Percentiles rank a stretch among this genome's conserved stretches.
Conservation (phyloP, 2,329 filamentous ascomycete species). For the Sphaerostilbella broomeana region DNA sequence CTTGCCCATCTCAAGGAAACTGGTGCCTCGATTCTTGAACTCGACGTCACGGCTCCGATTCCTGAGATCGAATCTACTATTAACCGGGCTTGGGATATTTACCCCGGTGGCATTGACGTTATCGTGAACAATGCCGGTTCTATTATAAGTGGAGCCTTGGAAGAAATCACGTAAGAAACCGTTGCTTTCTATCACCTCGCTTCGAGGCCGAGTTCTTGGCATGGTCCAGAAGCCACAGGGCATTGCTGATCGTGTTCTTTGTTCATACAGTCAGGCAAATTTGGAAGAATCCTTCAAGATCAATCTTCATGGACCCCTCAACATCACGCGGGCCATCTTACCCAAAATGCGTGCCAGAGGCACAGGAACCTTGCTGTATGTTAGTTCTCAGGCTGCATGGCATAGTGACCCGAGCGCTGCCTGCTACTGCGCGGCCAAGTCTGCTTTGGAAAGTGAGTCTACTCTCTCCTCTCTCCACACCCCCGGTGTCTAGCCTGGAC, state of each 20-base stretch:
- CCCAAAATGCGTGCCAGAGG: conserved; percentile 26
- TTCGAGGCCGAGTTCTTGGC: too few relatives aligned
- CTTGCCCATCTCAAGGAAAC: conserved; percentile 27
- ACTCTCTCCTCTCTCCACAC: not conserved
- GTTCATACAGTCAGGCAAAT: conserved; percentile 19
- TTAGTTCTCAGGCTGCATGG: conserved; percentile 32
- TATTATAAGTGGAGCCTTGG: conserved; percentile 19
- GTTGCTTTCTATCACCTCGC: too few relatives aligned
- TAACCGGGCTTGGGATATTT: conserved; percentile 15
- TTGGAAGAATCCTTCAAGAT: conserved; percentile 23
- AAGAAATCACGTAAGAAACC: conserved; percentile 22
- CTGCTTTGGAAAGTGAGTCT: conserved; percentile 24
- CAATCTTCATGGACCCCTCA: conserved; percentile 34
- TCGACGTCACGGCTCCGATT: conserved; percentile 14
- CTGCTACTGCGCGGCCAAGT: conserved; percentile 27
- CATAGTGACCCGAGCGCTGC: conserved; percentile 25
- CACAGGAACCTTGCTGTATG: conserved; percentile 26
- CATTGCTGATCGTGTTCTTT: not conserved
- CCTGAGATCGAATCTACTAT: conserved; percentile 14
- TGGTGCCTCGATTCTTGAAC: conserved; percentile 17
- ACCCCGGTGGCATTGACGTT: conserved; percentile 28
- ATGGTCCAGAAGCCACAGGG: not conserved
- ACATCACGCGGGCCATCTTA: conserved; percentile 29
- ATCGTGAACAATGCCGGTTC: conserved; percentile 35
- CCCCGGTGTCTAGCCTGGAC: too few relatives aligned